phyloP scores from a whole-genome alignment of 805 yeast genomes.

The Candida palmyrensis region DNA sequence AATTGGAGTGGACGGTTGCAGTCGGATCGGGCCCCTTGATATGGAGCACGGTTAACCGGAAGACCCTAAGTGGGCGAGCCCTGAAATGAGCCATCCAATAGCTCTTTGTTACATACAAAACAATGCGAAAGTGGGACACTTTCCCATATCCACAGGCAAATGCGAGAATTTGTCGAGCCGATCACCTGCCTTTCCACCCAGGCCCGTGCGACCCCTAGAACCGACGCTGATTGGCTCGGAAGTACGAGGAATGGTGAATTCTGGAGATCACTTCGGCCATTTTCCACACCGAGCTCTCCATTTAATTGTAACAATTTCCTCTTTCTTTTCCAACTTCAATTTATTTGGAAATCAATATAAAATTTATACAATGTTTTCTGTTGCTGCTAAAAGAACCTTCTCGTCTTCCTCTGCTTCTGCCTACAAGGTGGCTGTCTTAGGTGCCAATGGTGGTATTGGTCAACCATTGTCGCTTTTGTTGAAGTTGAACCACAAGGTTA shows the following conservation, averaged over 20 bases:
- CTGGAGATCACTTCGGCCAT: too few relatives aligned
- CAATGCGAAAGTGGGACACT: too few relatives aligned
- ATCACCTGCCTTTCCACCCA: too few relatives aligned
- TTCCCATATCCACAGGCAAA: too few relatives aligned
- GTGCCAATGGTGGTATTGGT: constrained; percentile 95
- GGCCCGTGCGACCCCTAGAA: not conserved
- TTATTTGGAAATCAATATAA: constrained; percentile 4
- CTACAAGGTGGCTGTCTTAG: constrained; percentile 71
- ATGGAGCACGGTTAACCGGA: too few relatives aligned
- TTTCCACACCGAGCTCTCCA: not conserved
- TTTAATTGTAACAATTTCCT: not conserved
- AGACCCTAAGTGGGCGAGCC: too few relatives aligned
- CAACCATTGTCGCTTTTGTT: constrained; percentile 52
- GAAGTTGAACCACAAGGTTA: constrained; percentile 84
- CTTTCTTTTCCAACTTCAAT: not conserved
- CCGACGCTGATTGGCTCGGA: not conserved
- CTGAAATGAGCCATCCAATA: too few relatives aligned
- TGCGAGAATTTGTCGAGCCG: too few relatives aligned
- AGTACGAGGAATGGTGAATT: too few relatives aligned
- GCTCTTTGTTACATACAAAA: too few relatives aligned
- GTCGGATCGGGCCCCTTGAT: too few relatives aligned
- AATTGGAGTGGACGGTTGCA: too few relatives aligned
- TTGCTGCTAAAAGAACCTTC: constrained; percentile 57
- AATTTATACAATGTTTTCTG: constrained; percentile 44
- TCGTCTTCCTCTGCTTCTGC: constrained; percentile 62